A percentile compares a stretch with the other conserved stretches of the same genome.
Evolutionary conservation across 2,329 filamentous ascomycete species (phyloP).

Genomic region (Penicillium sumatraense): DNA sequence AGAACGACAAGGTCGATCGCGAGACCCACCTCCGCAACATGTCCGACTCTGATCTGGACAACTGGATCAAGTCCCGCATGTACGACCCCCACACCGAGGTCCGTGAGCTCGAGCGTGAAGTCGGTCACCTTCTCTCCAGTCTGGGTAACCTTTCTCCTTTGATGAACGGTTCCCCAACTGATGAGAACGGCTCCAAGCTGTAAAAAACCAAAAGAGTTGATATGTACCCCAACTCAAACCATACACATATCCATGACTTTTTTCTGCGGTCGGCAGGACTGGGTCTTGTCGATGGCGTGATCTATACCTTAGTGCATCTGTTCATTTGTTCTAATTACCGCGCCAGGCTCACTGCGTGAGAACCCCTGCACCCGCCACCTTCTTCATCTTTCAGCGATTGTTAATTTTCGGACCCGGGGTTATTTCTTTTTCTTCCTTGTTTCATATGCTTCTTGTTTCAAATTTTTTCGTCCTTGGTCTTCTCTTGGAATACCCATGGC

Average conservation of each 20-base stretch:
- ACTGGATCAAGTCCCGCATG: conserved; percentile 55
- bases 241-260: not conserved
- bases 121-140: conserved; percentile 47
- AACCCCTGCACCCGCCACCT: not conserved
- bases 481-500: conserved; percentile 17
- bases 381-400: conserved; percentile 4
- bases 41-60: conserved; percentile 49
- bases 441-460: not conserved
- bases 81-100: conserved; percentile 55
- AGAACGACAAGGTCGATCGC: conserved; percentile 73
- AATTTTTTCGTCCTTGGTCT: not conserved
- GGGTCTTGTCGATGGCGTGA: conserved; percentile 1
- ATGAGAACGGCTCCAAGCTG: conserved; percentile 39
- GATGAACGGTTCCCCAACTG: conserved; percentile 34
- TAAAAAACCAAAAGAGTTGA: no score
- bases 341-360: not conserved
- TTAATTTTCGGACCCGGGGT: not conserved
- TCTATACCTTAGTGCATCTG: not conserved
- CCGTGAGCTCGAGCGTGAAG: conserved; percentile 51
- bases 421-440: not conserved
- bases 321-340: not conserved
- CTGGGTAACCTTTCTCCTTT: conserved; percentile 30
- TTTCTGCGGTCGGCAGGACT: not conserved
- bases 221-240: no score
- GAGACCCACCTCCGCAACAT: conserved; percentile 50